phyloP scores from a whole-genome alignment of 2,329 filamentous ascomycete species.

The Pestalotiopsis sp. region DNA sequence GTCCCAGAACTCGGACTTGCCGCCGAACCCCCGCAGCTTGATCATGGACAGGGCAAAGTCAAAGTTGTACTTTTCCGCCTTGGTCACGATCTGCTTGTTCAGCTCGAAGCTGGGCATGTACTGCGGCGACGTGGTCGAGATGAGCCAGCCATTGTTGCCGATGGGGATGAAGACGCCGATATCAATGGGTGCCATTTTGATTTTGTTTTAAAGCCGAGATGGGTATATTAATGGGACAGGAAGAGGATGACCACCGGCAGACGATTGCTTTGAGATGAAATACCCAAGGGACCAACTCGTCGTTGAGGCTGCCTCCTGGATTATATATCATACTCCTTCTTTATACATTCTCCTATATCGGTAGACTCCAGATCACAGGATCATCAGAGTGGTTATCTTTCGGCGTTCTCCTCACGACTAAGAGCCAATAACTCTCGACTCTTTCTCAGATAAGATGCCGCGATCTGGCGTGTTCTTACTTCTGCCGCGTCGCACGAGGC shows the following conservation, averaged over 20 bases:
- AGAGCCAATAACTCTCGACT: background rate
- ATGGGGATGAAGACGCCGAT: conserved; percentile 31
- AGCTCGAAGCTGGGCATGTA: conserved; percentile 33
- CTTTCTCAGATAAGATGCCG: conserved; percentile 9
- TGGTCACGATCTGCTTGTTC: conserved; percentile 31
- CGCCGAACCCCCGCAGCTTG: conserved; percentile 33
- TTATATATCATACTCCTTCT: background rate
- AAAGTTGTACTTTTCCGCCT: conserved; percentile 30
- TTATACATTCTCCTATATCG: conserved; percentile 4
- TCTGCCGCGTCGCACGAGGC: background rate
- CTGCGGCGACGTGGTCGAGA: conserved; percentile 31
- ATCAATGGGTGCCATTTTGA: conserved; percentile 21
- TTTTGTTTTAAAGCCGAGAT: background rate
- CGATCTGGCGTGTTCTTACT: background rate
- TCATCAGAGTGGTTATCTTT: conserved; percentile 6
- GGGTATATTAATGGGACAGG: background rate
- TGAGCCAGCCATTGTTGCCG: conserved; percentile 36
- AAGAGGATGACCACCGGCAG: background rate
- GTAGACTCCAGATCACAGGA: background rate
- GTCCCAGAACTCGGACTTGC: conserved; percentile 35
- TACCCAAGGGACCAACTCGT: no score
- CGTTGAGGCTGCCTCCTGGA: background rate
- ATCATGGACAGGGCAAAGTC: conserved; percentile 35
- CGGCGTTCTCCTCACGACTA: background rate
- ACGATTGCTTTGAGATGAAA: background rate